These are phyloP conservation scores for barley (Hordeum vulgare) DNA, from an alignment of 176 grass and related monocot species.

Conservation along the genomic window MorexV3_pseudomolecules_assembly NC_058519.1:93052561-93053060, in stretches of 20 bases:
- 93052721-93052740: neutral
- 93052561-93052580: neutral
- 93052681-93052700: neutral
- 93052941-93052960: too few species aligned
- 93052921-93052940: neutral
- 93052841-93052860: constrained; percentile 57
- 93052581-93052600: neutral
- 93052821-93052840: constrained; percentile 19
- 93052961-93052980: neutral
- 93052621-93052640: neutral
- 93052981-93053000: neutral
- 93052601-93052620: neutral
- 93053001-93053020: neutral
- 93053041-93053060: too few species aligned
- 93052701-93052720: neutral
- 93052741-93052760: neutral
- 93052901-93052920: neutral
- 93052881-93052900: constrained; percentile 22
- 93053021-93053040: neutral
- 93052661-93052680: neutral
- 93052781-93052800: too few species aligned
- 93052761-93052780: neutral
- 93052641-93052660: neutral
- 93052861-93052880: constrained; percentile 19
- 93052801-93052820: neutral